Conservation (phyloP, 441 rosid species). For the Biscutella laevigata region DNA sequence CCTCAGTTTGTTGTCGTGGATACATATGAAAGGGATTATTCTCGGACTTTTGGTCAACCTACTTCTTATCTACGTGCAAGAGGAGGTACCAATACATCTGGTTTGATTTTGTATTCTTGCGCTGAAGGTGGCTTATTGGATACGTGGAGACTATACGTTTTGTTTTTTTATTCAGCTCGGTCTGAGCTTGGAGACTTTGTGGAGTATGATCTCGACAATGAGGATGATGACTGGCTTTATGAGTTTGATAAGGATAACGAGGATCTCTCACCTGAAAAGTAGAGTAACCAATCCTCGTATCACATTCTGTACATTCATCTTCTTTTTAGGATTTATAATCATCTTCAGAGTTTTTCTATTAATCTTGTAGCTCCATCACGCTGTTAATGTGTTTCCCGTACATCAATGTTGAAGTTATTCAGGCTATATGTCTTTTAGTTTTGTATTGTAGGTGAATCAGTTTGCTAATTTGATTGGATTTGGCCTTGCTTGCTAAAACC, state of each 20-base stretch:
- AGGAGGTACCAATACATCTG: constrained; percentile 56
- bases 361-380: not conserved
- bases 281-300: constrained; percentile 4
- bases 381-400: not conserved
- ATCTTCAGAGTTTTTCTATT: not conserved
- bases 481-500: not conserved
- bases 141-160: not conserved
- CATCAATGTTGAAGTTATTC: not conserved
- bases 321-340: not conserved
- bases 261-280: constrained; percentile 67
- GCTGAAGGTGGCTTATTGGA: not conserved
- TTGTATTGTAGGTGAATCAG: not conserved
- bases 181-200: constrained; percentile 94
- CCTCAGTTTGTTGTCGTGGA: constrained; percentile 86
- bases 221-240: constrained; percentile 92
- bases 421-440: not conserved
- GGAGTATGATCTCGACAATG: constrained; percentile 94
- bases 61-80: constrained; percentile 84
- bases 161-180: constrained; percentile 54
- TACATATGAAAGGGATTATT: constrained; percentile 87
- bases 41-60: constrained; percentile 69
- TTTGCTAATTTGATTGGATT: not conserved
- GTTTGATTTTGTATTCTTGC: not conserved
- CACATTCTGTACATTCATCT: not conserved
- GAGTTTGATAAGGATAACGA: constrained; percentile 50